A percentile compares a stretch with the other conserved stretches of the same genome.
Conservation (phyloP, 805 yeast species). For the Blastobotrys robertii region DNA sequence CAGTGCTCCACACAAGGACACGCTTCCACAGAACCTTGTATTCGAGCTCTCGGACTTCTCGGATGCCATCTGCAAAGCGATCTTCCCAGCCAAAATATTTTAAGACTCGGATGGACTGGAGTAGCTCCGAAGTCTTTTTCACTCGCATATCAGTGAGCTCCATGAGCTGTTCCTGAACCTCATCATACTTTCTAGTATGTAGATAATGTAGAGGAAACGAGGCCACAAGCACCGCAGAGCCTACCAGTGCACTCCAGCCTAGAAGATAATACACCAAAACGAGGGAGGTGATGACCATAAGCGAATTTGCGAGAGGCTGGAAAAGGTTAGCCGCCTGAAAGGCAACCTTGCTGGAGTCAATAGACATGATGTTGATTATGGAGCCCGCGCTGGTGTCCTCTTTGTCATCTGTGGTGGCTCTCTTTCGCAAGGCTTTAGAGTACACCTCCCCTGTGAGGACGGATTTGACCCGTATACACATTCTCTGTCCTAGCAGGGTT, state of each 20-base stretch:
- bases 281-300: conserved; percentile 55
- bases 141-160: conserved; percentile 78
- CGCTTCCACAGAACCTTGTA: conserved; percentile 48
- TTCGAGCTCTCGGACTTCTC: conserved; percentile 65
- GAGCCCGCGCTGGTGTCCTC: conserved; percentile 35
- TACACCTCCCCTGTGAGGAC: background rate
- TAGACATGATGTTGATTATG: conserved; percentile 82
- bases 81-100: conserved; percentile 95
- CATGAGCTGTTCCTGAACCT: conserved; percentile 58
- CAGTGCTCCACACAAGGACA: no score
- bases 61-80: conserved; percentile 60
- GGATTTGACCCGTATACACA: background rate
- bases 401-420: conserved; percentile 1
- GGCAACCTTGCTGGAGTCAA: conserved; percentile 88
- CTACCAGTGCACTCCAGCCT: conserved; percentile 82
- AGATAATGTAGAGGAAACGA: conserved; percentile 65
- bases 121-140: conserved; percentile 81
- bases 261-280: conserved; percentile 54
- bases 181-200: conserved; percentile 50
- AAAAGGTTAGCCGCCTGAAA: conserved; percentile 27
- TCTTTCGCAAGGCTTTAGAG: background rate
- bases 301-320: conserved; percentile 61
- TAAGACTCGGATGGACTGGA: conserved; percentile 83
- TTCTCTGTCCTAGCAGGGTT: background rate
- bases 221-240: conserved; percentile 51